phyloP scores from a whole-genome alignment of 73 alveolate species.

The Symbiodinium pilosum region DNA sequence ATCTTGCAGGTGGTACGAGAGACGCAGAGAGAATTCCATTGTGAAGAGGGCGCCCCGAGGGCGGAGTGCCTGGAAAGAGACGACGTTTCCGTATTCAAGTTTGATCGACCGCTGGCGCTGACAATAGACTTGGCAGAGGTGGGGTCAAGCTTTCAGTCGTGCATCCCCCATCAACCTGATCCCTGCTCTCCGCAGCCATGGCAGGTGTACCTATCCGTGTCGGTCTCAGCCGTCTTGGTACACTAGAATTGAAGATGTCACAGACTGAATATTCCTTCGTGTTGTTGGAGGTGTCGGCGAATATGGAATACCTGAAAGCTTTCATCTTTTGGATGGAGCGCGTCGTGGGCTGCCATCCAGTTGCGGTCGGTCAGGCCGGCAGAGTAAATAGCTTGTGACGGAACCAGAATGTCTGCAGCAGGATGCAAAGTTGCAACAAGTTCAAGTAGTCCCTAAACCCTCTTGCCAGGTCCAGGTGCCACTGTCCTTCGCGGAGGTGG shows the following conservation, averaged over 20 bases:
- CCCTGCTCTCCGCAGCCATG: too few relatives aligned
- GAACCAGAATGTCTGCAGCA: too few relatives aligned
- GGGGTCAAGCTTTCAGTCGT: too few relatives aligned
- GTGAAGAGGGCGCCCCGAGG: constrained; percentile 18
- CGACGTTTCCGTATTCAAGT: constrained; percentile 60
- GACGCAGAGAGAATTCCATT: constrained; percentile 70
- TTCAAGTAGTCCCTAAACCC: not conserved
- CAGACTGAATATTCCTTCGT: too few relatives aligned
- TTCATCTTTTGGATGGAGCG: constrained; percentile 85
- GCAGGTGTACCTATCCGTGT: constrained; percentile 54
- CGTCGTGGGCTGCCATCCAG: constrained; percentile 74
- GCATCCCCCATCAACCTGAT: too few relatives aligned
- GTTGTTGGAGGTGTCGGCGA: constrained; percentile 50
- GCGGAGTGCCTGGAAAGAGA: constrained; percentile 57
- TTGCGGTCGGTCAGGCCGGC: constrained; percentile 41
- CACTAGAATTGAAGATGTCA: too few relatives aligned
- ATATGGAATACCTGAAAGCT: constrained; percentile 27
- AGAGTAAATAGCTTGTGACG: too few relatives aligned
- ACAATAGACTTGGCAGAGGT: constrained; percentile 53
- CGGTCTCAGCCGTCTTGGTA: too few relatives aligned
- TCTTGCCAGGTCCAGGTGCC: constrained; percentile 79
- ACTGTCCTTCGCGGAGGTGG: constrained; percentile 29
- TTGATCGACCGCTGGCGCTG: constrained; percentile 80
- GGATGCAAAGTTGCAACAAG: too few relatives aligned
- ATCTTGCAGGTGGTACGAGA: constrained; percentile 74